Evolutionary conservation across 768 basidiomycete genomes (phyloP).

Genomic region (Neoboletus brunneissimus): DNA sequence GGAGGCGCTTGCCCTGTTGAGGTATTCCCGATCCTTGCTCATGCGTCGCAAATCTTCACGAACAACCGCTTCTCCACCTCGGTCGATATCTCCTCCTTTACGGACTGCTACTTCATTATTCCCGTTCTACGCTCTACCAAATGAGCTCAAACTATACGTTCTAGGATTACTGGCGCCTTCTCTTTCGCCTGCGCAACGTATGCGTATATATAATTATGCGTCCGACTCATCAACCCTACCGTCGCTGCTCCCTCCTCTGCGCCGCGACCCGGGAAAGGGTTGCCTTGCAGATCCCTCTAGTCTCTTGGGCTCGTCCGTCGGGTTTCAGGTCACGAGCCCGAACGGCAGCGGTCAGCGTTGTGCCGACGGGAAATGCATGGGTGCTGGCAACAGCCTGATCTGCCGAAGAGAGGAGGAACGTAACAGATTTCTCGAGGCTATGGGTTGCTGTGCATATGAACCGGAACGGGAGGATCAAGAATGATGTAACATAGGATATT

Average conservation of each 20-base stretch:
- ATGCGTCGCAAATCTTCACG: conserved; percentile 29
- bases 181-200: conserved; percentile 54
- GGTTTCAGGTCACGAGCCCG: conserved; percentile 1
- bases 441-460: conserved; percentile 50
- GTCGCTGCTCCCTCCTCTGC: conserved; percentile 34
- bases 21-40: conserved; percentile 47
- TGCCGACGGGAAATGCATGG: conserved; percentile 40
- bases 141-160: conserved; percentile 55
- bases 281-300: conserved; percentile 23
- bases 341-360: conserved; percentile 24
- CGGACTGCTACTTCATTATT: conserved; percentile 23
- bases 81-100: conserved; percentile 12
- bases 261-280: conserved; percentile 15
- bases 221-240: conserved; percentile 50
- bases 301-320: conserved; percentile 13
- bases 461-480: conserved; percentile 17
- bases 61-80: conserved; percentile 9
- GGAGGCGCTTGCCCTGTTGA: conserved; percentile 51
- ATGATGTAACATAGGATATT: conserved; percentile 1
- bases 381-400: conserved; percentile 35
- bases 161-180: conserved; percentile 55
- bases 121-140: conserved; percentile 47
- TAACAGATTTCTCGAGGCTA: conserved; percentile 40
- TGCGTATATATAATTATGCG: conserved; percentile 55
- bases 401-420: conserved; percentile 45